Conservation (phyloP, 495 filamentous ascomycete genomes). For the Aspergillus campestris region DNA sequence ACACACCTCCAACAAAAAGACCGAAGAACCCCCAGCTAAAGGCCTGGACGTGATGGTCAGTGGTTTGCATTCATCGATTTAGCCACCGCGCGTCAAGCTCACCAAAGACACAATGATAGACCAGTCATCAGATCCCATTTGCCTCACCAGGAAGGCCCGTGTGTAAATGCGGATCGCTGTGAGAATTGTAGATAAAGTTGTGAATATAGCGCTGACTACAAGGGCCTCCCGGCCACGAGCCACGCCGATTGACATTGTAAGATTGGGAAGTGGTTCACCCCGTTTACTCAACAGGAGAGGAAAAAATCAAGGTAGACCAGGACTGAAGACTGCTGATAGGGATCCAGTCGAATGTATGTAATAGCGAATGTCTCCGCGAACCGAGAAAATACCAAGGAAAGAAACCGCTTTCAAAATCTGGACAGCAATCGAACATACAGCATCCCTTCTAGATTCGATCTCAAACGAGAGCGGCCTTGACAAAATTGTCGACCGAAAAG, state of each 20-base stretch:
- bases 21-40: slow-evolving; percentile 32
- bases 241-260: slow-evolving; percentile 21
- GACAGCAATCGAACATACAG: too few species aligned
- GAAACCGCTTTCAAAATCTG: too few species aligned
- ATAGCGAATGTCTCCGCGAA: too few species aligned
- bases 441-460: too few species aligned
- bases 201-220: slow-evolving; percentile 23
- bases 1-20: slow-evolving; percentile 25
- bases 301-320: background rate
- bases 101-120: slow-evolving; percentile 23
- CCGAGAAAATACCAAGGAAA: too few species aligned
- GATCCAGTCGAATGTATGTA: too few species aligned
- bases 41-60: slow-evolving; percentile 5
- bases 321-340: too few species aligned
- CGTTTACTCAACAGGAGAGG: background rate
- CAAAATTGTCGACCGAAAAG: too few species aligned
- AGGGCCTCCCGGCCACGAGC: slow-evolving; percentile 24
- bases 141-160: slow-evolving; percentile 48
- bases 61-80: background rate
- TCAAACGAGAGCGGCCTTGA: too few species aligned
- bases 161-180: slow-evolving; percentile 34
- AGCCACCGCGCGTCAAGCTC: background rate
- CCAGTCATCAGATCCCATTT: slow-evolving; percentile 49
- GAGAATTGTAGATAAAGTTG: slow-evolving; percentile 22
- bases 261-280: background rate